phyloP scores from a whole-genome alignment of 345 rosid genomes.

The Turritis glabra region DNA sequence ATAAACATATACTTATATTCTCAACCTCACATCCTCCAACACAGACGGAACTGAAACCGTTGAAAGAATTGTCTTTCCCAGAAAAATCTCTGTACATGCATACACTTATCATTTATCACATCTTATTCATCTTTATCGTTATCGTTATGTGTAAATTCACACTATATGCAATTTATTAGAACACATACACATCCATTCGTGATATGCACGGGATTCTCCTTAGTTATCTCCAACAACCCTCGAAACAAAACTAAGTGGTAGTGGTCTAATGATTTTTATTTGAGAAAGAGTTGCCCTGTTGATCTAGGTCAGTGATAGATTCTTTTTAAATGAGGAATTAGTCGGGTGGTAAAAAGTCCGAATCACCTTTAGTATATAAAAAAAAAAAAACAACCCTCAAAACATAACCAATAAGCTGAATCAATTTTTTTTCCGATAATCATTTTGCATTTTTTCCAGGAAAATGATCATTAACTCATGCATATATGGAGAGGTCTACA shows the following conservation, averaged over 20 bases:
- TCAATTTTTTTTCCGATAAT: neutral
- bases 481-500: neutral
- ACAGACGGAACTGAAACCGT: constrained; percentile 9
- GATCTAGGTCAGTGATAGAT: no score
- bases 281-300: no score
- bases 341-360: no score
- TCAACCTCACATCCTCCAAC: constrained; percentile 14
- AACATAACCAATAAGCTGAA: constrained; percentile 4
- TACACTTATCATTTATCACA: constrained; percentile 19
- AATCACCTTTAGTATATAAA: no score
- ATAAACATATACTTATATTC: neutral
- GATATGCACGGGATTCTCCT: constrained; percentile 21
- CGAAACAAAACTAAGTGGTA: neutral
- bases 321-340: no score
- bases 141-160: neutral
- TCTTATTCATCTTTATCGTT: neutral
- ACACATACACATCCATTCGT: neutral
- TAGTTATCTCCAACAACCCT: constrained; percentile 25
- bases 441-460: neutral
- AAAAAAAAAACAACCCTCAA: constrained; percentile 26
- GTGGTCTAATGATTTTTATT: no score
- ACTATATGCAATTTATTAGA: neutral
- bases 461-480: constrained; percentile 19
- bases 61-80: neutral
- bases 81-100: constrained; percentile 28